These are phyloP conservation scores for Chaetomium sp. DNA, from an alignment of 2,329 filamentous ascomycete genomes.

Conservation along the genomic window DNA sequence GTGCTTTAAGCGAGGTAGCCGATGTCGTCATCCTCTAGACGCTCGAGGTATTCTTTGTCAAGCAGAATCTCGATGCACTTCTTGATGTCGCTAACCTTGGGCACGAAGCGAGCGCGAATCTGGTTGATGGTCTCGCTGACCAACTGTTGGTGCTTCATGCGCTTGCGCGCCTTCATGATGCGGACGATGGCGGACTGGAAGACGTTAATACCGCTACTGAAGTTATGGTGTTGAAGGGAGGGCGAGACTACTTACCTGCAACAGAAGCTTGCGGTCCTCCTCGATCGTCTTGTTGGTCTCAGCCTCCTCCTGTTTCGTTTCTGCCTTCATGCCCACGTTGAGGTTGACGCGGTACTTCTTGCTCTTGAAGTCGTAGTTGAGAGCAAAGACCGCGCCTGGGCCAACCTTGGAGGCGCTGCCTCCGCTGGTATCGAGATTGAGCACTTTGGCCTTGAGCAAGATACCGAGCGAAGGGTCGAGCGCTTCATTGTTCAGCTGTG, in stretches of 20 bases:
- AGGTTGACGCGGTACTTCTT: slow-evolving; percentile 98
- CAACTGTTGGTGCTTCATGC: slow-evolving; percentile 93
- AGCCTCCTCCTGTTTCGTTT: slow-evolving; percentile 91
- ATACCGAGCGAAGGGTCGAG: slow-evolving; percentile 82
- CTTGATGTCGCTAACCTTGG: slow-evolving; percentile 94
- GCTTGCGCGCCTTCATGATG: slow-evolving; percentile 99
- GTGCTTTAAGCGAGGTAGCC: slow-evolving; percentile 75
- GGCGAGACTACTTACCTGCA: slow-evolving; percentile 67
- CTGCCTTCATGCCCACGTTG: slow-evolving; percentile 89
- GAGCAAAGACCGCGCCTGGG: slow-evolving; percentile 68
- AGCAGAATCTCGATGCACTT: slow-evolving; percentile 98
- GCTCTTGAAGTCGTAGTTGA: slow-evolving; percentile 95
- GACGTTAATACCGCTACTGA: slow-evolving; percentile 13
- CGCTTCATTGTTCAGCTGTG: slow-evolving; percentile 71
- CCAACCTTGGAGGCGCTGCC: slow-evolving; percentile 56
- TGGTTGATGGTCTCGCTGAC: slow-evolving; percentile 94
- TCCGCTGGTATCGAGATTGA: slow-evolving; percentile 58
- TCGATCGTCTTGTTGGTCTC: slow-evolving; percentile 99
- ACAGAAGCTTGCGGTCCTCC: slow-evolving; percentile 90
- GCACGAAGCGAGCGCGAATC: slow-evolving; percentile 86
- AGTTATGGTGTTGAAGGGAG: background rate
- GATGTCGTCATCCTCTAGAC: slow-evolving; percentile 87
- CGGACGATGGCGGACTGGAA: slow-evolving; percentile 92
- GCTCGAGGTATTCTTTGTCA: slow-evolving; percentile 98
- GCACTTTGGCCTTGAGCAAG: slow-evolving; percentile 87